A percentile compares a stretch with the other conserved stretches of the same genome.
phyloP scores from a whole-genome alignment of 1,284 basidiomycete species.

The Xerocomus minutiporus region DNA sequence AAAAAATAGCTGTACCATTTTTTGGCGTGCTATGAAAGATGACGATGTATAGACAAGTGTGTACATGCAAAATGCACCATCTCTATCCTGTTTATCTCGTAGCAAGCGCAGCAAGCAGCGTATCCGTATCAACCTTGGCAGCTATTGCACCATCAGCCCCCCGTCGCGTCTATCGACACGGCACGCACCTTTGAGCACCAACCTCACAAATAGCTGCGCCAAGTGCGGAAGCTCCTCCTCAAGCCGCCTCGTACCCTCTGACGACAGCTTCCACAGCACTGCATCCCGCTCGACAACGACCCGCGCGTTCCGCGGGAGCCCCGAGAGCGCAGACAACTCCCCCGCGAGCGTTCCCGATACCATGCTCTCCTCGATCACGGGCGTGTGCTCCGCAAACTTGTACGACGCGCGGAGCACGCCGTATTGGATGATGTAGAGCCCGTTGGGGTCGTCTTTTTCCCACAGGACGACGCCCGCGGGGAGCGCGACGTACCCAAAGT shows the following conservation, averaged over 20 bases:
- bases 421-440: no score
- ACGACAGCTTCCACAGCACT: constrained; percentile 76
- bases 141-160: constrained; percentile 37
- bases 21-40: not conserved
- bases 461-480: no score
- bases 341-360: no score
- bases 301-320: constrained; percentile 72
- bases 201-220: no score
- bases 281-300: constrained; percentile 76
- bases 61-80: not conserved
- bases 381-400: no score
- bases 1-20: not conserved
- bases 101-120: constrained; percentile 68
- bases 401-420: no score
- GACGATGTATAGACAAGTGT: constrained; percentile 10
- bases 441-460: no score
- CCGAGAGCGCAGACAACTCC: no score
- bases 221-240: constrained; percentile 59
- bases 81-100: constrained; percentile 43
- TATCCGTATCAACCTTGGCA: constrained; percentile 77
- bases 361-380: no score
- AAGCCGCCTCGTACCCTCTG: constrained; percentile 51
- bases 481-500: no score
- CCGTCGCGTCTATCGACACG: no score
- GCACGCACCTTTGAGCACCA: constrained; percentile 40